These are phyloP conservation scores for Lolium rigidum DNA, from an alignment of 176 grass and related monocot genomes.

Conservation along the genomic window DNA sequence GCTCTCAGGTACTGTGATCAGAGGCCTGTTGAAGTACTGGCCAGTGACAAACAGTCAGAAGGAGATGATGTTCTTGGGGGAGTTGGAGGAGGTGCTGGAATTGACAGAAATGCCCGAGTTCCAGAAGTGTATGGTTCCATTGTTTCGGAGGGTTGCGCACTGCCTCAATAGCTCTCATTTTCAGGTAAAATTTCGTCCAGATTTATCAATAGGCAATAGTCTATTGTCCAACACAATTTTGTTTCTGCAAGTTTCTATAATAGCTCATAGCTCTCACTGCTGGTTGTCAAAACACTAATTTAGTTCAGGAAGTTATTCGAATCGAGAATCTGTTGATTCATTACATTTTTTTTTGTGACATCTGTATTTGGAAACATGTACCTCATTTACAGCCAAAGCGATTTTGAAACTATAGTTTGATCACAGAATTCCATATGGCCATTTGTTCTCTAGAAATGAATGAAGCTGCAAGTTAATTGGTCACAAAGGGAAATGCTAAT, in stretches of 20 bases:
- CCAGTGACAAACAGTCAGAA: constrained; percentile 92
- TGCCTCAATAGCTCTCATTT: constrained; percentile 96
- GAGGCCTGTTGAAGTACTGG: constrained; percentile 91
- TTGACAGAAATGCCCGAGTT: constrained; percentile 78
- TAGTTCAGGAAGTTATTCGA: constrained; percentile 13
- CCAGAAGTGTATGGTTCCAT: constrained; percentile 79
- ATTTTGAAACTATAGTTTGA: not conserved
- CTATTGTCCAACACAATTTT: not conserved
- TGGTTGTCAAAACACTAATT: constrained; percentile 10
- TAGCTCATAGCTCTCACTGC: not conserved
- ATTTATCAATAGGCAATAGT: not conserved
- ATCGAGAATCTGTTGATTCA: not conserved
- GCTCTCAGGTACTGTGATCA: constrained; percentile 76
- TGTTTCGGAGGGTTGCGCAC: constrained; percentile 72
- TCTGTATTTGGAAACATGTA: not conserved
- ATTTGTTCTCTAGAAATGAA: not conserved
- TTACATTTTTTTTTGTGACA: not conserved
- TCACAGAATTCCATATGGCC: not conserved
- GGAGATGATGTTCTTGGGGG: constrained; percentile 97
- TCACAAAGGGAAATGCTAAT: constrained; percentile 20
- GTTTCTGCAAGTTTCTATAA: constrained; percentile 1
- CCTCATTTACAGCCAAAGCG: constrained; percentile 1
- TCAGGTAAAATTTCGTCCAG: constrained; percentile 61
- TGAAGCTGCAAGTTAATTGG: constrained; percentile 28
- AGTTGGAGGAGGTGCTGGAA: constrained; percentile 90